Evolutionary conservation across 257 asterid species (phyloP).

Genomic region (Solanum acaule): DNA sequence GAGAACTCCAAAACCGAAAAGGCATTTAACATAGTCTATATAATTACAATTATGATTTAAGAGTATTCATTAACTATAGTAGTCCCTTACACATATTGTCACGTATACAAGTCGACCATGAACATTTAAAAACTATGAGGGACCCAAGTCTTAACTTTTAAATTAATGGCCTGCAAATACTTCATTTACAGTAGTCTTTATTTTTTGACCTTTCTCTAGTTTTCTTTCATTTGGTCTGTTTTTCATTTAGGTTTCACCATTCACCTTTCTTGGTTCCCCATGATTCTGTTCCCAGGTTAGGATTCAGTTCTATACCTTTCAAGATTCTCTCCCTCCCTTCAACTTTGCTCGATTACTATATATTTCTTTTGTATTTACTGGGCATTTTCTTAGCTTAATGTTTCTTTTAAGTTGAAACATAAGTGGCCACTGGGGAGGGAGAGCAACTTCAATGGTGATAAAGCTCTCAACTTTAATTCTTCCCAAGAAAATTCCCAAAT

Average conservation of each 20-base stretch:
- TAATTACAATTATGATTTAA: no score
- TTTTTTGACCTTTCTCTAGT: neutral
- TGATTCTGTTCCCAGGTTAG: neutral
- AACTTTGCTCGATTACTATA: neutral
- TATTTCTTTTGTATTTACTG: no score
- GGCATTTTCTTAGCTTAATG: neutral
- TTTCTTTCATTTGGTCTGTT: neutral
- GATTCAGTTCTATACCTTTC: neutral
- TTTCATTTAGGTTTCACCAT: neutral
- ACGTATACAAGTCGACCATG: neutral
- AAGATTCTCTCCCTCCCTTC: neutral
- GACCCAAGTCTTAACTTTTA: neutral
- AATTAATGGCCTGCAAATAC: neutral
- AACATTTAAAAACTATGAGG: neutral
- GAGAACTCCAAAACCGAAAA: no score
- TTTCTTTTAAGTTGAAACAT: neutral
- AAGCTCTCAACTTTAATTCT: conserved; percentile 36
- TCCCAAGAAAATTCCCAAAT: conserved; percentile 28
- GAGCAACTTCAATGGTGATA: conserved; percentile 39
- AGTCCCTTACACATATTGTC: no score
- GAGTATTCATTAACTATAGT: no score
- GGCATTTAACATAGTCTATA: no score
- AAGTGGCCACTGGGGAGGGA: neutral
- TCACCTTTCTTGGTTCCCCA: neutral
- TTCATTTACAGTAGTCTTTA: neutral